Base-by-base conservation (phyloP, 1,139 yeast species). In the Magnusiomyces fungicola region DNA sequence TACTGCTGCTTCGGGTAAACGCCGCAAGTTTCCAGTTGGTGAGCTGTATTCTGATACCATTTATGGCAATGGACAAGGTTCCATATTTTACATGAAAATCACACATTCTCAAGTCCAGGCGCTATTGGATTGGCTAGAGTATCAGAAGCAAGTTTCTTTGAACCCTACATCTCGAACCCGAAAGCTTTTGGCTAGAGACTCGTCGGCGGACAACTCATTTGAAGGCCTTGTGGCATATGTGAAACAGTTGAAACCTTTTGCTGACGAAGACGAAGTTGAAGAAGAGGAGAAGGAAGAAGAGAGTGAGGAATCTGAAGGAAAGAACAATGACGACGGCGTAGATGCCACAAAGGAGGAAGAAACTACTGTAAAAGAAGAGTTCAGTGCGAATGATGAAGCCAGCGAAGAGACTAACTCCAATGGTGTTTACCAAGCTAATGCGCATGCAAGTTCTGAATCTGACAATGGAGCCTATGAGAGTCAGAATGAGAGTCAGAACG, bases 231-330 rank as follows among this genome's bases (percentile, higher is more conserved):
- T 25, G 22, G 23, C 12, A 16, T 40, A 40, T n/a, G 12, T 40
- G 4, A 24, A n/a, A 22, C n/a, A 5, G 10, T 40, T 40, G 33
- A n/a, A n/a, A 14, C n/a, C 21, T 6, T 40, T 25, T 40, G 43
- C 43, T 16, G n/a, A n/a, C 3, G 43, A 40, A 18, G 43, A 40
- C 10, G 43, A 40, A 10, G 34, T 14, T 16, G 43, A 40, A 40
- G 33, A 25, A 14, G 47, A 25, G 3, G 43, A 45, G 4, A 32
- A 30, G 27, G 16, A 16, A 19, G 37, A 43, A 21, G 39, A 43
- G 25, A 41, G 36, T n/a, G n/a, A 7, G 14, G 29, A 29, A 23
- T 23, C 9, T 4, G 23, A 41, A 5, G 34, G 23, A 6, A 23
- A 36, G 6, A 7, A n/a, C 36, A 18, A 32, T 32, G 18, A 32